Percentiles rank a stretch among this genome's conserved stretches.
phyloP scores from a whole-genome alignment of 345 rosid genomes.

The Dipteronia sinensis region DNA sequence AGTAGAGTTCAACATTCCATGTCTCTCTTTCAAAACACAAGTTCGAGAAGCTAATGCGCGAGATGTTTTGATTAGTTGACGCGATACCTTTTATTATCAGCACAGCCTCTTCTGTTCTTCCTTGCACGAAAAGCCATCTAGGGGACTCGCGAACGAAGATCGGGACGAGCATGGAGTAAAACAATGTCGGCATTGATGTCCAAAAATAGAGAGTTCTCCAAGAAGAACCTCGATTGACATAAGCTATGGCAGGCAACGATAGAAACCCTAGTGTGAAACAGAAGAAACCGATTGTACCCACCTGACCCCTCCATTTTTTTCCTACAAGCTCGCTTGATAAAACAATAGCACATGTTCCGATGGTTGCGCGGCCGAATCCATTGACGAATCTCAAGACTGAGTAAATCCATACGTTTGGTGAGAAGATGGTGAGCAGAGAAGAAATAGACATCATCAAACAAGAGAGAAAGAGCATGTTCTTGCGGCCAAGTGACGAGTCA shows the following conservation, averaged over 20 bases:
- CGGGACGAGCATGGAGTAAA: constrained; percentile 33
- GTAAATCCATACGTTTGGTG: constrained; percentile 51
- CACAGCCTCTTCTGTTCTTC: constrained; percentile 57
- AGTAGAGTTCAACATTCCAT: constrained; percentile 38
- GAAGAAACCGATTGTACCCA: constrained; percentile 44
- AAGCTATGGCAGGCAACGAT: constrained; percentile 49
- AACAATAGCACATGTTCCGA: constrained; percentile 52
- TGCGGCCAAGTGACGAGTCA: constrained; percentile 64
- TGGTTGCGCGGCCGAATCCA: constrained; percentile 54
- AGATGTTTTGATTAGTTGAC: constrained; percentile 1
- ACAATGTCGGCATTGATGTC: constrained; percentile 48
- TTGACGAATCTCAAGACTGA: constrained; percentile 39
- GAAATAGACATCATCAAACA: constrained; percentile 52
- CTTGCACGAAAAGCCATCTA: constrained; percentile 54
- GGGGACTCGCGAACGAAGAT: constrained; percentile 55
- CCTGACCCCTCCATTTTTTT: constrained; percentile 49
- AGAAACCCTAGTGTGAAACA: constrained; percentile 50
- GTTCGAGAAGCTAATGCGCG: constrained; percentile 37
- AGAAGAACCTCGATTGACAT: constrained; percentile 36
- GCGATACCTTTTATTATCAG: constrained; percentile 50
- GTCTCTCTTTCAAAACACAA: constrained; percentile 30
- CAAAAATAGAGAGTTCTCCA: constrained; percentile 52
- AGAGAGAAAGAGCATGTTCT: constrained; percentile 47
- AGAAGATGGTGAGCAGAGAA: constrained; percentile 35
- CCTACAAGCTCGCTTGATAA: constrained; percentile 52